phyloP scores from a whole-genome alignment of 768 basidiomycete genomes.

The Lyophyllum decastes region DNA sequence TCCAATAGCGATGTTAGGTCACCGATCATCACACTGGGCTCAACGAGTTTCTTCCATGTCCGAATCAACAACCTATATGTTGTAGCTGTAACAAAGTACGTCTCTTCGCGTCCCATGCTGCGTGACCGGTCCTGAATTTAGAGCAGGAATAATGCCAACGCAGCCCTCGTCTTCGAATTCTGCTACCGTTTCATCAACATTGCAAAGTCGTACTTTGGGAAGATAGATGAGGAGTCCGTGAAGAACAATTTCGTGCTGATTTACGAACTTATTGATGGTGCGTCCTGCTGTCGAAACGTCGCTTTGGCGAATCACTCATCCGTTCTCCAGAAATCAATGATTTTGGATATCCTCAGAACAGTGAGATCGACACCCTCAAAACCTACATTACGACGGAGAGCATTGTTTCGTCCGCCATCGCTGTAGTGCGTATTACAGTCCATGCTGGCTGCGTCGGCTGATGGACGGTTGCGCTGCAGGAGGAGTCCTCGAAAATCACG shows the following conservation, averaged over 20 bases:
- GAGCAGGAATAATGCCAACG: slow-evolving; percentile 90
- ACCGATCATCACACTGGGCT: slow-evolving; percentile 96
- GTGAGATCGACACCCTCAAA: slow-evolving; percentile 96
- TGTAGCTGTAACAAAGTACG: slow-evolving; percentile 93
- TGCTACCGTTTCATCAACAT: slow-evolving; percentile 96
- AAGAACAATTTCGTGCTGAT: slow-evolving; percentile 99
- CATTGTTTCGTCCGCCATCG: slow-evolving; percentile 82
- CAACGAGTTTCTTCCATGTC: slow-evolving; percentile 99
- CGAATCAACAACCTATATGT: slow-evolving; percentile 94
- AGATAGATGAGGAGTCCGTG: slow-evolving; percentile 95
- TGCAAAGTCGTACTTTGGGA: slow-evolving; percentile 95
- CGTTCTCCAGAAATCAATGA: slow-evolving; percentile 82
- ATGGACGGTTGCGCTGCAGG: slow-evolving; percentile 46
- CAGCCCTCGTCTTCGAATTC: slow-evolving; percentile 97
- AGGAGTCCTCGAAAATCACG: slow-evolving; percentile 97
- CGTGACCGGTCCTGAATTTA: background rate
- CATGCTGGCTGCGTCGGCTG: background rate
- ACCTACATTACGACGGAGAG: slow-evolving; percentile 98
- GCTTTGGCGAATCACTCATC: slow-evolving; percentile 2
- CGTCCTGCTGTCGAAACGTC: slow-evolving; percentile 19
- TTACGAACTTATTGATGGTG: slow-evolving; percentile 97
- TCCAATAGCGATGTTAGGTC: slow-evolving; percentile 96
- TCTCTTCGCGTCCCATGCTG: slow-evolving; percentile 1
- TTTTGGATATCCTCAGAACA: slow-evolving; percentile 99
- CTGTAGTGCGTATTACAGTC: slow-evolving; percentile 56